Evolutionary conservation across 495 filamentous ascomycete species (phyloP), one percentile per base, ranked within the genome.

Genomic region (Penicillium arizonense): DNA sequence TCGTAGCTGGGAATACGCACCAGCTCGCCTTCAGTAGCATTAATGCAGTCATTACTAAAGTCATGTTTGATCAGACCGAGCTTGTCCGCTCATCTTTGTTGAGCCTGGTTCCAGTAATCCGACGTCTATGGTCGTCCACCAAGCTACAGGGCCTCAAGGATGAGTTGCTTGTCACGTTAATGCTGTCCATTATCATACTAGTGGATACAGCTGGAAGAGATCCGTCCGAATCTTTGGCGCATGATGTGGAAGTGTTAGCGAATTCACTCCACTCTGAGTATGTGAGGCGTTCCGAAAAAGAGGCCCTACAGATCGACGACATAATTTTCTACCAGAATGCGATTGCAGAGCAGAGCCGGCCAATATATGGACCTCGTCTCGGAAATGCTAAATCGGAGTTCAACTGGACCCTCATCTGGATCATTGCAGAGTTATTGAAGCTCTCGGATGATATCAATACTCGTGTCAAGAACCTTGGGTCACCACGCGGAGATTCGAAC

Each of bases 221-320:
- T 0, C 64, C 69, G 9, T 65, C 69, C 7, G 69, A 74, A 35
- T 50, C 49, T 12, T 44, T 69, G 13, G 40, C 46, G 28, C 59
- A 61, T 12, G 51, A 65, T 6, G 54, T 85, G 10, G 76, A 86
- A 57, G 78, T 77, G 10, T 68, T 94, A 18, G 52, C 79, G 37
- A 81, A 87, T 41, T 75, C 78, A 16, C 60, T 96, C 21, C 82
- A 83, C 65, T 77, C 74, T 6, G 91, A 96, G 54, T 95, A 95
- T 68, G 77, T 79, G 24, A 82, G 70, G 52, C 81, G 91, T 55
- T 71, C 83, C 23, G 86, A 87, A 41, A 85, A 84, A 47, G 83
- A 88, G 21, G 77, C 85, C n/a, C 68, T 95, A 13, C 87, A 91
- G 52, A 70, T 89, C 16, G 89, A 91, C 55, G 90, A 96, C 52